Conservation (phyloP, 2,329 filamentous ascomycete genomes). For the Alternaria panax region DNA sequence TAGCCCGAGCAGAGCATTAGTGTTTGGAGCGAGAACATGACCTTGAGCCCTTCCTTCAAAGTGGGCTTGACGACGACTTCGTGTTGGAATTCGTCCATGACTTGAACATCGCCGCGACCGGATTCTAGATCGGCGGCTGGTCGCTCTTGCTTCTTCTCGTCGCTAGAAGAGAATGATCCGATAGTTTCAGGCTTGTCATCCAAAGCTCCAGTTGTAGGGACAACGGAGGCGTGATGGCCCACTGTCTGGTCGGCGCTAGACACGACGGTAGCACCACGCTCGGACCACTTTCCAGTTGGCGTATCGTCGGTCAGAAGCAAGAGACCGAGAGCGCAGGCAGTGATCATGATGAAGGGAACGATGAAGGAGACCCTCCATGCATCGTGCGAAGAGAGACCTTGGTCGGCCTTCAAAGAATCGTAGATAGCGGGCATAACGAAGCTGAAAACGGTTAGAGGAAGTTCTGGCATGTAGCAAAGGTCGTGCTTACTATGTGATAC, state of each 20-base stretch:
- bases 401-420: slow-evolving; percentile 71
- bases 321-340: slow-evolving; percentile 70
- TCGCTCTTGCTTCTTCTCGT: slow-evolving; percentile 46
- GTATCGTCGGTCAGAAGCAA: slow-evolving; percentile 80
- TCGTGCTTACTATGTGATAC: slow-evolving; percentile 74
- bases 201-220: slow-evolving; percentile 60
- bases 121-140: slow-evolving; percentile 53
- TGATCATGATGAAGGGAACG: slow-evolving; percentile 80
- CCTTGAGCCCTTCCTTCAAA: slow-evolving; percentile 64
- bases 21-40: slow-evolving; percentile 68
- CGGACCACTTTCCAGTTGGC: slow-evolving; percentile 81
- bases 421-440: slow-evolving; percentile 93
- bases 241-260: slow-evolving; percentile 58
- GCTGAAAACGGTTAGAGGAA: slow-evolving; percentile 34
- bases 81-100: slow-evolving; percentile 62
- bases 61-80: slow-evolving; percentile 71
- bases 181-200: slow-evolving; percentile 50
- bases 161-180: slow-evolving; percentile 49
- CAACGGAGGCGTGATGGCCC: slow-evolving; percentile 57
- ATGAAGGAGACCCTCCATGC: slow-evolving; percentile 88
- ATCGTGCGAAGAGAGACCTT: slow-evolving; percentile 68
- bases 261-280: slow-evolving; percentile 67
- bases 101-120: slow-evolving; percentile 59
- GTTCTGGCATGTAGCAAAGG: background rate
- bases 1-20: slow-evolving; percentile 62